A percentile compares a stretch with the other conserved stretches of the same genome.
Conservation (phyloP, 1,284 basidiomycete genomes). For the Cryptococcus jaspeensis region DNA sequence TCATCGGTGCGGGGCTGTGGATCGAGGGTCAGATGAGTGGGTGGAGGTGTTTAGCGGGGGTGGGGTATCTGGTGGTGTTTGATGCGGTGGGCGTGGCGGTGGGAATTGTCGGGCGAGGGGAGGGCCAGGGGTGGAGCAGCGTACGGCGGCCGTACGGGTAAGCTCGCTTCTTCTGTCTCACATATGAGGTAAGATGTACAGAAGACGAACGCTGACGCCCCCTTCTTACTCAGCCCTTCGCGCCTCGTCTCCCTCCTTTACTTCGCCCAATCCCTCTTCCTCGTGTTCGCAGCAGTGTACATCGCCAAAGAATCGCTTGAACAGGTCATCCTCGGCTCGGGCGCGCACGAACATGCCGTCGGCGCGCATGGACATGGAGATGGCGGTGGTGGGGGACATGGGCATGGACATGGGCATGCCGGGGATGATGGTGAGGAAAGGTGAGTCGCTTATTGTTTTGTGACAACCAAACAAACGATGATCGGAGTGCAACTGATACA, state of each 20-base stretch:
- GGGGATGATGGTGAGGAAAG: conserved; percentile 20
- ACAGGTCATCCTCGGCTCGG: conserved; percentile 65
- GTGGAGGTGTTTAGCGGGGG: conserved; percentile 79
- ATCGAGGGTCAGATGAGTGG: conserved; percentile 86
- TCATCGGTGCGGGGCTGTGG: conserved; percentile 67
- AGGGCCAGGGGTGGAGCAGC: conserved; percentile 34
- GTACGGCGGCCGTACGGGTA: conserved; percentile 67
- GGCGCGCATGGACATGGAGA: conserved; percentile 57
- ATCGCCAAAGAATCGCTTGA: conserved; percentile 91
- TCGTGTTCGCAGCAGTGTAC: conserved; percentile 87
- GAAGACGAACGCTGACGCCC: conserved; percentile 8
- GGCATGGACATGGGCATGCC: conserved; percentile 17
- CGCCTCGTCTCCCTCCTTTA: conserved; percentile 74
- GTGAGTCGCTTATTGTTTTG: conserved; percentile 8
- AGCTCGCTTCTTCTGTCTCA: conserved; percentile 39
- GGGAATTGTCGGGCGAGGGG: conserved; percentile 56
- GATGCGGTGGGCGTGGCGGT: conserved; percentile 77
- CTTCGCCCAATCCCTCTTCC: conserved; percentile 84
- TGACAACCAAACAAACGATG: background rate
- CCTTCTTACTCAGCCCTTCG: conserved; percentile 57
- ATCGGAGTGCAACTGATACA: conserved; percentile 9
- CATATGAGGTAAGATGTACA: background rate
- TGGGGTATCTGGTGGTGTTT: conserved; percentile 96
- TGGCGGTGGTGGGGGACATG: conserved; percentile 20
- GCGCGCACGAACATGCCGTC: conserved; percentile 53